These are phyloP conservation scores for Chlorella sp. DNA, from an alignment of 139 green algal genomes.

Conservation along the genomic window DNA sequence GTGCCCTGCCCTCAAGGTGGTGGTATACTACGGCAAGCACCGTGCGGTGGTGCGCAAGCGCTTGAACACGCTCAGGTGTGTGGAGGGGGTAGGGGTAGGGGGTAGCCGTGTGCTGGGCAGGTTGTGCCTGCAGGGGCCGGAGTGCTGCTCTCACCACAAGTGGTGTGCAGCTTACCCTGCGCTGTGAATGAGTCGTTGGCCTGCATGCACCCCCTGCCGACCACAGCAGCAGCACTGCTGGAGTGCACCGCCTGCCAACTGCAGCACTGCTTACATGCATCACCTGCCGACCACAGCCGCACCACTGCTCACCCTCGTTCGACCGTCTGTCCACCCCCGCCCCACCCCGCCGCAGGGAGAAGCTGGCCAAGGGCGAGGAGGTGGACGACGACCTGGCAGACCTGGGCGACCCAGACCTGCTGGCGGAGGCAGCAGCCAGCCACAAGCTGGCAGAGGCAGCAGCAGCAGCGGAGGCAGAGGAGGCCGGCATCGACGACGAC, in stretches of 20 bases:
- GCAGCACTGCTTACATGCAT: no score
- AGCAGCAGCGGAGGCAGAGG: slow-evolving; percentile 40
- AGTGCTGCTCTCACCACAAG: no score
- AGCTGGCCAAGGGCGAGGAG: slow-evolving; percentile 17
- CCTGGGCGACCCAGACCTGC: slow-evolving; percentile 39
- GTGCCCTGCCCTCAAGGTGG: slow-evolving; percentile 69
- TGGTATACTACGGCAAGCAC: slow-evolving; percentile 86
- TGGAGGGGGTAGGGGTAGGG: not conserved
- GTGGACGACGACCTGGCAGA: slow-evolving; percentile 49
- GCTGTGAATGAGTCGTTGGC: no score
- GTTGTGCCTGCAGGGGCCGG: not conserved
- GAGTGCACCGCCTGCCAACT: no score
- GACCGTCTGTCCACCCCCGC: no score
- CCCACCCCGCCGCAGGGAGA: not conserved
- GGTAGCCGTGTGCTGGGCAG: not conserved
- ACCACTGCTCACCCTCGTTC: no score
- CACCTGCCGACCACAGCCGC: no score
- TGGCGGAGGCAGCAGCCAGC: slow-evolving; percentile 35
- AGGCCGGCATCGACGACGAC: slow-evolving; percentile 24
- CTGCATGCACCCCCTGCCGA: no score
- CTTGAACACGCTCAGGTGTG: slow-evolving; percentile 48
- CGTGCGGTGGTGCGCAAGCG: slow-evolving; percentile 59
- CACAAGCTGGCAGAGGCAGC: slow-evolving; percentile 36
- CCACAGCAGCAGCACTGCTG: no score
- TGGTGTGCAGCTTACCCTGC: no score